Percentiles rank a stretch among this genome's conserved stretches.
phyloP scores from a whole-genome alignment of 495 filamentous ascomycete genomes.

The Hypoxylon fragiforme region DNA sequence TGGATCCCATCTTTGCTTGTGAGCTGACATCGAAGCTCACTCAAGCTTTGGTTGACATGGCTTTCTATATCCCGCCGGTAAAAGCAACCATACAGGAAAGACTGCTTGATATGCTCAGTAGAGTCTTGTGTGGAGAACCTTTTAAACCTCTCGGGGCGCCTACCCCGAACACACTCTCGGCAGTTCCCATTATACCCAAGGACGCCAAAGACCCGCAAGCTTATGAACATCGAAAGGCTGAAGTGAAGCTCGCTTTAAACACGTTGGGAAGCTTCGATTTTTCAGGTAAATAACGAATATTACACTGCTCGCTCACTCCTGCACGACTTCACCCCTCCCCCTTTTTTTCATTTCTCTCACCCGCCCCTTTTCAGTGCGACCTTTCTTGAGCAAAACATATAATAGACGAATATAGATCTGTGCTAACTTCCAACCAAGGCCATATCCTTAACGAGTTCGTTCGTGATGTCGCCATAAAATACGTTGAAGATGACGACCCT shows the following conservation, averaged over 20 bases:
- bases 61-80: conserved; percentile 95
- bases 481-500: conserved; percentile 91
- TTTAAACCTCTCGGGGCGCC: conserved; percentile 92
- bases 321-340: conserved; percentile 1
- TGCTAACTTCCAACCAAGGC: conserved; percentile 51
- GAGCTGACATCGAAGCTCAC: conserved; percentile 89
- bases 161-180: conserved; percentile 60
- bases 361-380: neutral
- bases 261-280: conserved; percentile 98
- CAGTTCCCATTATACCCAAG: conserved; percentile 79
- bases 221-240: conserved; percentile 75
- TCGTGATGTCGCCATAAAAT: conserved; percentile 95
- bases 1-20: conserved; percentile 96
- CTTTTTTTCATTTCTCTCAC: neutral
- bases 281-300: conserved; percentile 52
- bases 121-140: conserved; percentile 85
- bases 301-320: neutral
- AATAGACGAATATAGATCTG: neutral
- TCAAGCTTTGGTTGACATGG: conserved; percentile 95
- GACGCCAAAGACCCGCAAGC: conserved; percentile 77
- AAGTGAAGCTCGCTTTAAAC: conserved; percentile 88
- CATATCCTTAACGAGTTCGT: conserved; percentile 98
- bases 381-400: too few species aligned
- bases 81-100: conserved; percentile 91
- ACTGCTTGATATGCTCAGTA: conserved; percentile 90